Evolutionary conservation across 176 grass and related monocot genomes (phyloP).

Genomic region (Lolium multiflorum): DNA sequence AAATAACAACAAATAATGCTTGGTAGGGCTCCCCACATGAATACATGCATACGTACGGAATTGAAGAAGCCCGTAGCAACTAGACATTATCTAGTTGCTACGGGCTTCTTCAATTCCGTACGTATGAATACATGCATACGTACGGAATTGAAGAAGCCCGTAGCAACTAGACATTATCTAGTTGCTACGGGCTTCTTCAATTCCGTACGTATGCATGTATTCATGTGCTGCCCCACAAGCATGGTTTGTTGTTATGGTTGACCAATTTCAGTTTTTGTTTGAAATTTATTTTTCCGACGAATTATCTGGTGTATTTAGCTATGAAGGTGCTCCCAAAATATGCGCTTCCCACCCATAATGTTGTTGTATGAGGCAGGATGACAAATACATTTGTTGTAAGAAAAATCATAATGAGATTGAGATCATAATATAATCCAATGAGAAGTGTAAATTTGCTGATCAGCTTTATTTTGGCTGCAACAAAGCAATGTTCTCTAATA

Average conservation of each 20-base stretch:
- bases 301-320: conserved; percentile 10
- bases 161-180: no score
- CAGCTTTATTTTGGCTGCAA: no score
- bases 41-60: conserved; percentile 68
- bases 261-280: neutral
- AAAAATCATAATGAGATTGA: neutral
- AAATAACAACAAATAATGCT: conserved; percentile 54
- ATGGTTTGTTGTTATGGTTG: conserved; percentile 52
- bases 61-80: no score
- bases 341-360: conserved; percentile 80
- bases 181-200: conserved; percentile 81
- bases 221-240: conserved; percentile 58
- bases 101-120: conserved; percentile 76
- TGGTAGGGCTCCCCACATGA: conserved; percentile 74
- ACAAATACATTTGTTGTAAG: conserved; percentile 68
- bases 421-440: neutral
- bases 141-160: no score
- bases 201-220: conserved; percentile 70
- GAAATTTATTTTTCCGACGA: neutral
- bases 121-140: conserved; percentile 65
- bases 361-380: conserved; percentile 51
- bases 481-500: no score
- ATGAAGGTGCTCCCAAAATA: conserved; percentile 69
- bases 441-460: neutral
- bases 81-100: conserved; percentile 79